Conservation (phyloP, 352 stramenopile genomes). For the Saprolegnia diclina region DNA sequence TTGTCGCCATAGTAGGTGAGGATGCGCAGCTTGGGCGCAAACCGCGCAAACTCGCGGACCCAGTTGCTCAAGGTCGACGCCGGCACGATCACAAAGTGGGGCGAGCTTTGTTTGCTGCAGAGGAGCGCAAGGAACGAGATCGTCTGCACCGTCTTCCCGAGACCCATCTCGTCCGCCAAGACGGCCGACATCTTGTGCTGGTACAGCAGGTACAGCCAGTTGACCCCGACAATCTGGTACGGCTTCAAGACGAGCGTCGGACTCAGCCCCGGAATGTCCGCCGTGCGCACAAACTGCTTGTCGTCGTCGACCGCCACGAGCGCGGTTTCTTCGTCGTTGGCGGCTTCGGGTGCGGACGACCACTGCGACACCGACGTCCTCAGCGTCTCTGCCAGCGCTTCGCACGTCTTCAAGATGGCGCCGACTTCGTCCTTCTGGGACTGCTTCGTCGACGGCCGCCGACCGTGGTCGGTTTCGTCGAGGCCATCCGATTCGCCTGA, state of each 20-base stretch:
- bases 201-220: slow-evolving; percentile 73
- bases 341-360: neutral
- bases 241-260: slow-evolving; percentile 73
- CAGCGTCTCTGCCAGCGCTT: slow-evolving; percentile 2
- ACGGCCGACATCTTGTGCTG: slow-evolving; percentile 77
- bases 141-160: slow-evolving; percentile 92
- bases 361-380: slow-evolving; percentile 15
- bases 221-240: slow-evolving; percentile 80
- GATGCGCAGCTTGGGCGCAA: slow-evolving; percentile 85
- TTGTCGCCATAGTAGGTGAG: slow-evolving; percentile 80
- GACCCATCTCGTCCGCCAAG: slow-evolving; percentile 86
- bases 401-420: slow-evolving; percentile 21
- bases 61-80: slow-evolving; percentile 91
- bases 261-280: slow-evolving; percentile 63
- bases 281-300: slow-evolving; percentile 45
- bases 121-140: slow-evolving; percentile 71
- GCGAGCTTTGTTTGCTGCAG: slow-evolving; percentile 42
- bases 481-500: slow-evolving; percentile 39
- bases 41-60: slow-evolving; percentile 88
- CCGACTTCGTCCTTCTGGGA: slow-evolving; percentile 29
- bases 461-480: slow-evolving; percentile 18
- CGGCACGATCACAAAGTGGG: slow-evolving; percentile 91
- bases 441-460: slow-evolving; percentile 27
- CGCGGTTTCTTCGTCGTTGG: slow-evolving; percentile 9
- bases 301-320: slow-evolving; percentile 9